Conservation (phyloP, 129 eudicot species). For the Flaveria bidentis region DNA sequence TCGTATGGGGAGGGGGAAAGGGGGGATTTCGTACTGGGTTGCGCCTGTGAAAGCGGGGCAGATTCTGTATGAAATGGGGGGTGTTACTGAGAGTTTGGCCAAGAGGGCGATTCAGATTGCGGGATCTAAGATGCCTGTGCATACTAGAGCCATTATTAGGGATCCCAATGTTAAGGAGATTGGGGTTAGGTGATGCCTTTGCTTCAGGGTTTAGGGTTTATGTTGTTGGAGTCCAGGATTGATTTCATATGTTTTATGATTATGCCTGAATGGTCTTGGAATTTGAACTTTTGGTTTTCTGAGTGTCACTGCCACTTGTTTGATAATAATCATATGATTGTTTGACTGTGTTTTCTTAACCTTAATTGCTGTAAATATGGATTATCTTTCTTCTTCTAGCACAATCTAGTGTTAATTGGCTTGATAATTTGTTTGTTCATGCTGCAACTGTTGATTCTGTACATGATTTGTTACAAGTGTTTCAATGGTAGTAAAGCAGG, state of each 20-base stretch:
- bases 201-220: background rate
- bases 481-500: background rate
- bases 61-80: constrained; percentile 41
- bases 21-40: constrained; percentile 37
- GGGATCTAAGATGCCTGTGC: constrained; percentile 38
- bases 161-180: constrained; percentile 35
- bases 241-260: background rate
- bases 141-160: constrained; percentile 28
- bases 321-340: constrained; percentile 14
- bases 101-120: constrained; percentile 36
- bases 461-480: background rate
- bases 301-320: background rate
- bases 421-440: background rate
- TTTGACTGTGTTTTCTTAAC: background rate
- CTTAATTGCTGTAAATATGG: too few species aligned
- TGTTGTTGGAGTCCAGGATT: constrained; percentile 11
- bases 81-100: constrained; percentile 38
- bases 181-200: constrained; percentile 24
- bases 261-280: background rate
- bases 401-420: background rate
- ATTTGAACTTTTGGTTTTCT: background rate
- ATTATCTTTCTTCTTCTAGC: background rate
- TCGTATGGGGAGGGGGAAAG: constrained; percentile 51
- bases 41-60: constrained; percentile 43
- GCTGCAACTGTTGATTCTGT: background rate